Conservation (phyloP, 768 basidiomycete species). For the Lactarius psammicola region DNA sequence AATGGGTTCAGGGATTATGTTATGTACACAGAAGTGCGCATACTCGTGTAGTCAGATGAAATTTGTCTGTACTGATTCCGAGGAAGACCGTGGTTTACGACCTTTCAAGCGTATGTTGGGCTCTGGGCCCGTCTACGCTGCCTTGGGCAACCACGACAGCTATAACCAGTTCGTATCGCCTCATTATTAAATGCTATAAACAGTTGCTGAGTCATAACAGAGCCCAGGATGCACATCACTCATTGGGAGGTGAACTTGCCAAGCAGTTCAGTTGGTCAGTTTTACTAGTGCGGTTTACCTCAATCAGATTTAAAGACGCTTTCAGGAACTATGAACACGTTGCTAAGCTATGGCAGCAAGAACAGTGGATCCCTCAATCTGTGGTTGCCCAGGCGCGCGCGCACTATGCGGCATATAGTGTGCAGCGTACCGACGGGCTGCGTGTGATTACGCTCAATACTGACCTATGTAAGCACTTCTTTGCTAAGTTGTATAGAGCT, state of each 20-base stretch:
- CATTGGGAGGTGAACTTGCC: slow-evolving; percentile 53
- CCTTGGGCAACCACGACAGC: slow-evolving; percentile 75
- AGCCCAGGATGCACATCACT: slow-evolving; percentile 60
- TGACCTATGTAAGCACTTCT: slow-evolving; percentile 57
- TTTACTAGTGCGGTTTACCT: not conserved
- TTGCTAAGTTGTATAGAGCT: slow-evolving; percentile 15
- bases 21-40: slow-evolving; percentile 59
- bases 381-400: slow-evolving; percentile 56
- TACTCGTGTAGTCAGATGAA: not conserved
- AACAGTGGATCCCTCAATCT: slow-evolving; percentile 63
- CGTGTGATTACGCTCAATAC: slow-evolving; percentile 75
- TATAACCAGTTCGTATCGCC: slow-evolving; percentile 53
- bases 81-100: slow-evolving; percentile 62
- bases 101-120: slow-evolving; percentile 62
- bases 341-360: slow-evolving; percentile 65
- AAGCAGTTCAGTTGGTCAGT: slow-evolving; percentile 64
- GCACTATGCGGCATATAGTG: slow-evolving; percentile 75
- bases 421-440: slow-evolving; percentile 61
- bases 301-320: not conserved
- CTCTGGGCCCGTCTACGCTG: slow-evolving; percentile 70
- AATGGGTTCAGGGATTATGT: slow-evolving; percentile 48
- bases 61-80: slow-evolving; percentile 10
- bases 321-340: slow-evolving; percentile 76
- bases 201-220: slow-evolving; percentile 33
- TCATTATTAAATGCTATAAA: not conserved